Base-by-base conservation (phyloP, 306 rosid genomes). In the Dalbergia oliveri region DNA sequence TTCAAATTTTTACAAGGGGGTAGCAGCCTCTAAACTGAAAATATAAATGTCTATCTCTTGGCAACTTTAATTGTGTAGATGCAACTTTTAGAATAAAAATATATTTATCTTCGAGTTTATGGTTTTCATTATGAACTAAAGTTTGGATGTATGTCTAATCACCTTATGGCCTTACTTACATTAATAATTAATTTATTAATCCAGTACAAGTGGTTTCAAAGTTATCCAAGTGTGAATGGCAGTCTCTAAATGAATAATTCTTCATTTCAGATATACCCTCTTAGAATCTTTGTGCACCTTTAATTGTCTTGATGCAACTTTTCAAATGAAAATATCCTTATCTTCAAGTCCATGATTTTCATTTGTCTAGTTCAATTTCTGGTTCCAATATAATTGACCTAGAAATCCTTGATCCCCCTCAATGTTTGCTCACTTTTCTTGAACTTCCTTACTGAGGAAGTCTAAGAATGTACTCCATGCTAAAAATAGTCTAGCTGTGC, bases 301-400 rank as follows among this genome's bases (percentile, higher is more conserved):
- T 66, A 39, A 66, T 47, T 62, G 31, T 49, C 47, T 76, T 11
- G 50, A 76, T 47, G 49, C 63, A 76, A 76, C 41, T 63, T 76
- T 63, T 53, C 51, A 21, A 34, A 33, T 45, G 61, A 61, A 61
- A 61, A 26, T 23, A 23, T 45, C 34, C 10, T 34, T 50, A 18
- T 54, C 67, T 73, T 47, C 53, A 72, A 50, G 19, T 51, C 23
- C 39, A 3, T 54, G 57, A 2, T 47, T 39, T 23, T 54, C 31
- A 44, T 21, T 41, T 68, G 35, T 18, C 54, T 35, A 43, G 11
- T 57, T 35, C 37, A 56, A 43, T 78, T 67, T 57, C 8, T 14
- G 14, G 35, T 68, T 76, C 49, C 31, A 26, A 26, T 26, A 26
- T 47, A 49, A 7, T 16, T 21, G 39, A 61, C 9, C n/a, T 43